phyloP scores from a whole-genome alignment of 306 rosid genomes.

The Cicer cuneatum region DNA sequence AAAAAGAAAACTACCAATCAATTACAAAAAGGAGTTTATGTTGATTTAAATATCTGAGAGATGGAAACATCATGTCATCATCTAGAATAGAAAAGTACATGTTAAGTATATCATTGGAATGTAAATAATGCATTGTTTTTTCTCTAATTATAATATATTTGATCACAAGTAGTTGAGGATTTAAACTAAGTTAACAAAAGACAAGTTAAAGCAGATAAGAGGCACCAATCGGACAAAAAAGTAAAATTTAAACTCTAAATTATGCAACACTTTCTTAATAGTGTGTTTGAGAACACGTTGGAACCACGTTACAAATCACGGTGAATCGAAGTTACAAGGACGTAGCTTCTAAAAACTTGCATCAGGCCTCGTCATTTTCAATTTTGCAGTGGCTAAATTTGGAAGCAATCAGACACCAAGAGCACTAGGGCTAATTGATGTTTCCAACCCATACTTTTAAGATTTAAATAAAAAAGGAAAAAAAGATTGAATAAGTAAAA shows the following conservation, averaged over 20 bases:
- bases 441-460: background rate
- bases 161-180: conserved; percentile 9
- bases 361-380: too few relatives aligned
- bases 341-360: background rate
- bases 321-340: background rate
- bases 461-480: background rate
- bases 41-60: conserved; percentile 20
- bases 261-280: conserved; percentile 3
- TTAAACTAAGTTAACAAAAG: conserved; percentile 11
- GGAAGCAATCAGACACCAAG: background rate
- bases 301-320: background rate
- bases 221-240: conserved; percentile 25
- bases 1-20: conserved; percentile 13
- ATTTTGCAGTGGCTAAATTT: too few relatives aligned
- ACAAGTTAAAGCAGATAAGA: background rate
- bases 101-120: conserved; percentile 2
- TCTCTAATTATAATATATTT: background rate
- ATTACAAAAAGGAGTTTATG: background rate
- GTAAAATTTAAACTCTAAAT: conserved; percentile 8
- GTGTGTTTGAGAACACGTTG: background rate
- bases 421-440: background rate
- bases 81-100: background rate
- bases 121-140: conserved; percentile 3
- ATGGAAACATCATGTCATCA: conserved; percentile 27
- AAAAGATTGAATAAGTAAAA: background rate